Evolutionary conservation across 2,329 filamentous ascomycete species (phyloP), one percentile per base, ranked within the genome.

Genomic region (Fusarium fujikuroi): DNA sequence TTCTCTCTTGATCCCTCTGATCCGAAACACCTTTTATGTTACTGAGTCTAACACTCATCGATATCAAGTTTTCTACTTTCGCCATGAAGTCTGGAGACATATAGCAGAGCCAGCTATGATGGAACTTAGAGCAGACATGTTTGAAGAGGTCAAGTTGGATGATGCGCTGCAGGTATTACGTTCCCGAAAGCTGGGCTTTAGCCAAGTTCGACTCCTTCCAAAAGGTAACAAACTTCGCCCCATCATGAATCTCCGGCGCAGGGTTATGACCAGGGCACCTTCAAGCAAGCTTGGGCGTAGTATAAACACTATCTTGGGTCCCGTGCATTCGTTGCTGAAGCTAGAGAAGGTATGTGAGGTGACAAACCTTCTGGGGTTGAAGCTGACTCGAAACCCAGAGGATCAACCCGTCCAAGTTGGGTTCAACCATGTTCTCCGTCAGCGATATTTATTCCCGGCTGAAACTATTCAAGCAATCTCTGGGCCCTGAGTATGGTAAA

Each of bases 1-100:
- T 81, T 98, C 95, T 0, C 86, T 98, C 28, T 79, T 99, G 63
- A 93, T 98, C 76, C 95, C 96, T 15, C 86, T 99, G 12, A 88
- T 98, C 53, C 90, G 93, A 39, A 91, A 90, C 70, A 95, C 96
- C 77, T 99, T 99, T 78, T 95, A 98, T 79, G 93, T 98, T 42
- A 99, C 96, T 0, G 96, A 99, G 80, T 96, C 95, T 0, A 95
- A 90, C 71, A 86, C 87, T 3, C 90, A 97, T 78, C 91, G 92
- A 21, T 94, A 96, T 76, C 90, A 91, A 34, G 84, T 98, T 2
- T 97, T 97, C 81, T 99, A 94, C 83, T 98, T 98, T 79, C 92
- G 95, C 8, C 96, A 99, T 73, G 96, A 99, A 81, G 87, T 96
- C 15, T 99, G 96, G 96, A 90, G 89, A 57, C 87, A 87, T 44